phyloP scores from a whole-genome alignment of 768 basidiomycete genomes.

The Phylloporus sp. region DNA sequence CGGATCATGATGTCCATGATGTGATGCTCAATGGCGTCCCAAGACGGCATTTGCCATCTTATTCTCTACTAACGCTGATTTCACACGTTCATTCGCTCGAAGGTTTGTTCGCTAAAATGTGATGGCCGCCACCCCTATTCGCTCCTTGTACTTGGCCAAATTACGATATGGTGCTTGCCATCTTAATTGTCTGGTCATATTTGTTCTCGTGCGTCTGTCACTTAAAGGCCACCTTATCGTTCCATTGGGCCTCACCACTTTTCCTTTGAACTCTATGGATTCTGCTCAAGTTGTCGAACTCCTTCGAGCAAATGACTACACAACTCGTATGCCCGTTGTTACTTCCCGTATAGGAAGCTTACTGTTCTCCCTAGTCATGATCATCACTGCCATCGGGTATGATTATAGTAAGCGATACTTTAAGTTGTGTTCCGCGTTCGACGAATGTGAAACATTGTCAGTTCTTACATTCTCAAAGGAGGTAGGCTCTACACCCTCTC shows the following conservation, averaged over 20 bases:
- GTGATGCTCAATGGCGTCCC: too few species aligned
- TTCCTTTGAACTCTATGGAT: not conserved
- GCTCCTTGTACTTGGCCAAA: too few species aligned
- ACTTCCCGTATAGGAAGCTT: not conserved
- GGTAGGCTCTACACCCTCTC: not conserved
- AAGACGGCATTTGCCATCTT: too few species aligned
- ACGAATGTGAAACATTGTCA: not conserved
- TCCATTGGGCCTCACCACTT: not conserved
- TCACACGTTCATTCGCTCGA: too few species aligned
- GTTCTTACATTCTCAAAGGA: not conserved
- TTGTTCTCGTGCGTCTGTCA: too few species aligned
- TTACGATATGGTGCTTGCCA: too few species aligned
- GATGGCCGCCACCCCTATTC: too few species aligned
- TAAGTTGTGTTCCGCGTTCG: not conserved
- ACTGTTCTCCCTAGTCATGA: not conserved
- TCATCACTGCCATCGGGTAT: not conserved
- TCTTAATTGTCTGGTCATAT: too few species aligned
- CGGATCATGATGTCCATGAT: too few species aligned
- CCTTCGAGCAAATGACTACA: not conserved
- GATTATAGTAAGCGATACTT: not conserved
- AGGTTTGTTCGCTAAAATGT: too few species aligned
- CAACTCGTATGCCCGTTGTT: not conserved
- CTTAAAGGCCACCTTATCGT: too few species aligned
- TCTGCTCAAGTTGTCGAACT: not conserved
- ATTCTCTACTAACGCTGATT: too few species aligned